phyloP scores from a whole-genome alignment of 768 basidiomycete genomes.

The Kwoniella botswanensis region DNA sequence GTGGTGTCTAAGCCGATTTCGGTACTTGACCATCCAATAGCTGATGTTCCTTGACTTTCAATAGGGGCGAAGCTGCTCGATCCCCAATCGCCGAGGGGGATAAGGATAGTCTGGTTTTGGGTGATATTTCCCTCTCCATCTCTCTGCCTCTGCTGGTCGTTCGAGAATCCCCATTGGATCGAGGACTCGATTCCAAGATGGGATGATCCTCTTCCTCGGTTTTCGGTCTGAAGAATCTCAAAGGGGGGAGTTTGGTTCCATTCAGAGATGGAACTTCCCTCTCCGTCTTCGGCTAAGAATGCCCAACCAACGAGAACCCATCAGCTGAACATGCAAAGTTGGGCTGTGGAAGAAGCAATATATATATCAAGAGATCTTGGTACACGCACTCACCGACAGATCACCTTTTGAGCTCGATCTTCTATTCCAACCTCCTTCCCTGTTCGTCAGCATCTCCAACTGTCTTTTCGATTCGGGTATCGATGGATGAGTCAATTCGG shows the following conservation, averaged over 20 bases:
- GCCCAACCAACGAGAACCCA: not conserved
- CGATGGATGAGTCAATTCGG: conserved; percentile 1
- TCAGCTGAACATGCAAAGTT: not conserved
- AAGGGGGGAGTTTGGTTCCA: conserved; percentile 14
- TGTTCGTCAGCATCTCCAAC: not conserved
- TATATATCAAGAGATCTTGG: not conserved
- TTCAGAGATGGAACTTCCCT: not conserved
- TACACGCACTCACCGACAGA: conserved; percentile 16
- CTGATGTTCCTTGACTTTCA: conserved; percentile 10
- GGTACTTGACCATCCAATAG: conserved; percentile 13
- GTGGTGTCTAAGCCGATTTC: conserved; percentile 6
- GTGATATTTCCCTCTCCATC: conserved; percentile 11
- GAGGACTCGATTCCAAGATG: not conserved
- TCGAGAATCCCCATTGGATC: not conserved
- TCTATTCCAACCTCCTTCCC: conserved; percentile 8
- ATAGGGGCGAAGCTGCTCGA: not conserved
- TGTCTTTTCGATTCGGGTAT: not conserved
- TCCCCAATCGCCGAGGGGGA: conserved; percentile 14
- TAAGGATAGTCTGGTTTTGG: conserved; percentile 19
- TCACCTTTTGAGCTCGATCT: conserved; percentile 5
- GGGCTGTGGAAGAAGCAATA: not conserved
- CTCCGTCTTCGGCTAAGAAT: not conserved
- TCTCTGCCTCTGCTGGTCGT: not conserved
- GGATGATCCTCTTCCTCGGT: not conserved
- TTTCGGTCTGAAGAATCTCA: conserved; percentile 18